Percentiles rank a stretch among this genome's conserved stretches.
These are phyloP conservation scores for Tillandsia leiboldiana DNA, from an alignment of 176 grass and related monocot species.

Conservation along the genomic window DNA sequence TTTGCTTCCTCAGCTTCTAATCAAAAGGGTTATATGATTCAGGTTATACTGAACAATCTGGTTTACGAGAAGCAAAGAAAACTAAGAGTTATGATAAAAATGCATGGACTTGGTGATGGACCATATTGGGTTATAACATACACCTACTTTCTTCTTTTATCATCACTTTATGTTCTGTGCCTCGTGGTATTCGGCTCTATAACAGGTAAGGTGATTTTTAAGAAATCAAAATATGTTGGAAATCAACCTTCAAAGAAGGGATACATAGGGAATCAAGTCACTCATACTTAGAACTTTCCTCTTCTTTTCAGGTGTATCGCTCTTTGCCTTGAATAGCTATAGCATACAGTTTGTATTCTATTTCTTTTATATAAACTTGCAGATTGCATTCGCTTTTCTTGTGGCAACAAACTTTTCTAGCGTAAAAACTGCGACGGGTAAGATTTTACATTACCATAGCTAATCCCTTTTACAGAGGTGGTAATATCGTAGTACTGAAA, in stretches of 20 bases:
- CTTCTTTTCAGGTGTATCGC: constrained; percentile 50
- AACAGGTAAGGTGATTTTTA: constrained; percentile 13
- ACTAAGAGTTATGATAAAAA: constrained; percentile 30
- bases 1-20: neutral
- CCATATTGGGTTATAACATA: constrained; percentile 29
- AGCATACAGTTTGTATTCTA: constrained; percentile 81
- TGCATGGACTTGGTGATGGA: constrained; percentile 26
- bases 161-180: constrained; percentile 10
- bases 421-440: constrained; percentile 82
- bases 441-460: neutral
- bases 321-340: constrained; percentile 62
- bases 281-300: neutral
- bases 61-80: constrained; percentile 31
- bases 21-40: neutral
- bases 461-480: constrained; percentile 12
- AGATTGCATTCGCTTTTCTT: constrained; percentile 75
- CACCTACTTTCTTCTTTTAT: constrained; percentile 18
- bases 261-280: neutral
- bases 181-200: constrained; percentile 11
- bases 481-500: neutral
- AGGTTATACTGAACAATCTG: constrained; percentile 23
- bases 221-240: neutral
- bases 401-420: constrained; percentile 54
- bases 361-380: constrained; percentile 83
- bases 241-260: neutral